phyloP scores from a whole-genome alignment of 139 green algal genomes.

The Trebouxia sp. region DNA sequence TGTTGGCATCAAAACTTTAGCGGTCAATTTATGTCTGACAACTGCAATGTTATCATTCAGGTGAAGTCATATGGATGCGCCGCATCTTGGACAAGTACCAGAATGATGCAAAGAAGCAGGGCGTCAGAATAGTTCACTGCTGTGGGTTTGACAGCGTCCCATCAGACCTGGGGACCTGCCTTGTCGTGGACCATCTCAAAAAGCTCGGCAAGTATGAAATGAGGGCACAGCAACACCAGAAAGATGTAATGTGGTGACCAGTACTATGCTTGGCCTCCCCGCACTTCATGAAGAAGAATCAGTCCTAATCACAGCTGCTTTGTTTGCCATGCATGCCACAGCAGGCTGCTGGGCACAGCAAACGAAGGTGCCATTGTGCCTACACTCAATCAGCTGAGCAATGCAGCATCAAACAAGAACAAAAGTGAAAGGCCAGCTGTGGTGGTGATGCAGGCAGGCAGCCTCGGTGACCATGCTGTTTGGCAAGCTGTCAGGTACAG shows the following conservation, averaged over 20 bases:
- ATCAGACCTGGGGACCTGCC: constrained; percentile 78
- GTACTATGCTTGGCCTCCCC: no score
- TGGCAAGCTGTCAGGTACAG: constrained; percentile 1
- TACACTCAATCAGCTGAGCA: no score
- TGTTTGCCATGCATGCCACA: no score
- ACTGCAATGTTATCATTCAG: constrained; percentile 40
- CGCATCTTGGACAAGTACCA: constrained; percentile 64
- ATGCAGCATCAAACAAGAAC: no score
- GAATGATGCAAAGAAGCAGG: constrained; percentile 53
- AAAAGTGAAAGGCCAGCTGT: no score
- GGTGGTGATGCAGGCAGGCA: neutral
- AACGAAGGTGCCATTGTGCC: no score
- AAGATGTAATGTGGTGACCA: neutral
- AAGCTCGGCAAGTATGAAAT: constrained; percentile 59
- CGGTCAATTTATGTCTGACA: no score
- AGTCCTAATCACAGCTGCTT: no score
- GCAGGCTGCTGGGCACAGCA: no score
- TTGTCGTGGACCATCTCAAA: constrained; percentile 61
- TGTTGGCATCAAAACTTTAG: no score
- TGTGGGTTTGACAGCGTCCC: constrained; percentile 90
- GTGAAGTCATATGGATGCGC: constrained; percentile 72
- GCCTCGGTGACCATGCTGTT: neutral
- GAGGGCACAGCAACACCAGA: neutral
- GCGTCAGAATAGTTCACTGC: constrained; percentile 67
- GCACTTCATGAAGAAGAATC: no score